Percentiles rank a stretch among this genome's conserved stretches.
Conservation (phyloP, 768 basidiomycete genomes). For the Suillus sp. region DNA sequence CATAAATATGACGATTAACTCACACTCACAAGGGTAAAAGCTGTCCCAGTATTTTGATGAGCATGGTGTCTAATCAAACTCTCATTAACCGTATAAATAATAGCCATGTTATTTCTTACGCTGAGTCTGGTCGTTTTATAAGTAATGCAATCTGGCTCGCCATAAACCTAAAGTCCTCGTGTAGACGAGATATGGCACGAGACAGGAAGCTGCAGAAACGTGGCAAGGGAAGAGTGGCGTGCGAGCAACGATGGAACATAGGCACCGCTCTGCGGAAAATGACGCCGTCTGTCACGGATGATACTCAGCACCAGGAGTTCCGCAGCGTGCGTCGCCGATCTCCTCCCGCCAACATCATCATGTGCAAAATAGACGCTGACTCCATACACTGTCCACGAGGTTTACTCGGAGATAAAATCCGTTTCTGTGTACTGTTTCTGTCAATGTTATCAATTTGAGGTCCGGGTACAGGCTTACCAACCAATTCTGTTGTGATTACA, state of each 20-base stretch:
- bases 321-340: background rate
- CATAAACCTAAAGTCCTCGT: conserved; percentile 5
- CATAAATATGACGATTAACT: background rate
- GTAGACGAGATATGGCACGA: conserved; percentile 17
- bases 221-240: conserved; percentile 13
- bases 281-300: background rate
- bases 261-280: background rate
- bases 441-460: background rate
- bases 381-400: background rate
- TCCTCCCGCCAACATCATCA: background rate
- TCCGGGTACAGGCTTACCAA: background rate
- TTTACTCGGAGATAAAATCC: background rate
- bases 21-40: background rate
- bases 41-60: background rate
- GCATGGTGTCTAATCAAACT: background rate
- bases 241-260: background rate
- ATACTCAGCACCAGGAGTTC: background rate
- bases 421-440: background rate
- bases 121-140: background rate
- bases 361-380: background rate
- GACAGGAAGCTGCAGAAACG: conserved; percentile 15
- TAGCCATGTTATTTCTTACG: background rate
- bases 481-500: background rate
- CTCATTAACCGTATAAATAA: background rate
- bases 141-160: background rate